phyloP scores from a whole-genome alignment of 2,329 filamentous ascomycete genomes.

The Pestalotiopsis sp. region DNA sequence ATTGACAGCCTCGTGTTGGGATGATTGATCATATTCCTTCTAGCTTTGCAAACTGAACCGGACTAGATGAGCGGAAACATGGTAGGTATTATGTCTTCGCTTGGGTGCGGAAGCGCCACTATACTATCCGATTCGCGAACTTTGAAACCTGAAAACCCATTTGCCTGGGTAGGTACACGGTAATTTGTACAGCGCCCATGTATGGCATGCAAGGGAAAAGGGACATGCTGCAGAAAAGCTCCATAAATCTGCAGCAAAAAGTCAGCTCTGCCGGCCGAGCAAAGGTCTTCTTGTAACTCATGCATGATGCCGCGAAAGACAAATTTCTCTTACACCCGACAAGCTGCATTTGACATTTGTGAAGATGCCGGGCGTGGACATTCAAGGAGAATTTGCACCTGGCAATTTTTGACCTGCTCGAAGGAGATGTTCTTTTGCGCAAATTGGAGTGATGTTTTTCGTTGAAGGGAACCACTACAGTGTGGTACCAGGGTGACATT shows the following conservation, averaged over 20 bases:
- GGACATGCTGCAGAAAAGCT: neutral
- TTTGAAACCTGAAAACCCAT: neutral
- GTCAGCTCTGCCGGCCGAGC: neutral
- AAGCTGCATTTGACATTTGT: neutral
- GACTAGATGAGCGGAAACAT: neutral
- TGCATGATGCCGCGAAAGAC: neutral
- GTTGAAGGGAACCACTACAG: too few relatives aligned
- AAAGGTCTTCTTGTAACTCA: neutral
- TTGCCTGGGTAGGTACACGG: neutral
- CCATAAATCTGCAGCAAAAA: neutral
- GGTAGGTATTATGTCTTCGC: neutral
- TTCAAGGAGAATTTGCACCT: neutral
- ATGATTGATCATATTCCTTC: conserved; percentile 15
- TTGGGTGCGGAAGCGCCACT: neutral
- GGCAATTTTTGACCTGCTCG: too few relatives aligned
- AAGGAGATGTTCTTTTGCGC: too few relatives aligned
- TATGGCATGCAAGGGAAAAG: neutral
- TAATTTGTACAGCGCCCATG: neutral
- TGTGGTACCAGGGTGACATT: too few relatives aligned
- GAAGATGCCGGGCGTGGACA: neutral
- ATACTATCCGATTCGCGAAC: conserved; percentile 12
- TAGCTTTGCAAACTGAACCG: neutral
- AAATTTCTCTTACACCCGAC: neutral
- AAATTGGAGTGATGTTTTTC: too few relatives aligned
- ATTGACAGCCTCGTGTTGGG: conserved; percentile 14